Evolutionary conservation across 2,329 filamentous ascomycete species (phyloP), one percentile per base, ranked within the genome.

Genomic region (Atkinsonella texensis): DNA sequence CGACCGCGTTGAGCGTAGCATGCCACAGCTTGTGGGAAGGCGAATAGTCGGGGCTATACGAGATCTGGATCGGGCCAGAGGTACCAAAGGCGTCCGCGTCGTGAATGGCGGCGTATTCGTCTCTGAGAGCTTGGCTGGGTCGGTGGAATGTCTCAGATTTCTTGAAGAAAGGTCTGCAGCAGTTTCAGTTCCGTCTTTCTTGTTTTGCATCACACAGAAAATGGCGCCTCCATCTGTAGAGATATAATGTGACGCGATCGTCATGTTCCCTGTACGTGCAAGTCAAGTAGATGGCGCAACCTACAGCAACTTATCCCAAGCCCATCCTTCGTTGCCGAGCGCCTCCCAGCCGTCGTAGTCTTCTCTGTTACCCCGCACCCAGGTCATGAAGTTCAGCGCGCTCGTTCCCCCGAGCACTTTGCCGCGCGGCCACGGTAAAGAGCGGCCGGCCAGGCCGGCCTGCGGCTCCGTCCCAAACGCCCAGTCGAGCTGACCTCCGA

Each of bases 361-460:
- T 38, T 68, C 67, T 38, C 59, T 64, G 47, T 66, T 69, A 7
- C 70, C 74, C 33, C 74, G 69, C 50, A 70, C 71, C 68, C 70
- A 72, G 46, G 78, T 74, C 74, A 81, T 76, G 55, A 75, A 77
- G 56, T 83, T 82, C 46, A 83, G 70, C 0, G 76, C 76, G 15
- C 73, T 77, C 7, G 81, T 80, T 7, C 83, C 84, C 17, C 84
- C 84, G 0, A 87, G 70, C 0, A 79, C 74, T 52, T 66, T 73
- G 7, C 73, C 73, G 13, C 71, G 61, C 0, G 69, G 66, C 66
- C 68, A 74, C 10, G 65, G 57, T 20, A 75, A 57, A 31, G 48
- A 61, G 45, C 74, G 68, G 1, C 72, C 68, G 2, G 56, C 62
- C 4, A 72, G 60, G 2, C 64, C 65, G 17, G 56, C 50, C 55